Conservation (phyloP, 345 rosid species). For the Cochlearia excelsa region DNA sequence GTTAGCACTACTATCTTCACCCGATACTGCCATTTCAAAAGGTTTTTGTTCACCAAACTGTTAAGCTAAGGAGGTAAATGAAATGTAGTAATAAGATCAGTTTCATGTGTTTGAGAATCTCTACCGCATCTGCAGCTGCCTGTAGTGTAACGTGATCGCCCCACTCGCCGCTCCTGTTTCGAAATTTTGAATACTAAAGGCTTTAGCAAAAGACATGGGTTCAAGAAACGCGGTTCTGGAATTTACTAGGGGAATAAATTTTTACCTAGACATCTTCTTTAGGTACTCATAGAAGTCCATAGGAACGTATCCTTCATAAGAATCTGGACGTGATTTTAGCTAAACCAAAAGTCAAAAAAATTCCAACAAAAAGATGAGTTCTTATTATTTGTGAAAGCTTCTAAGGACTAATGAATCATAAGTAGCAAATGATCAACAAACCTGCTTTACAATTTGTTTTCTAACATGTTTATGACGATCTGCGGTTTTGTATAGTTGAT, state of each 20-base stretch:
- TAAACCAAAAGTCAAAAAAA: constrained; percentile 24
- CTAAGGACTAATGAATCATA: neutral
- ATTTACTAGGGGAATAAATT: constrained; percentile 3
- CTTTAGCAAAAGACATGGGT: neutral
- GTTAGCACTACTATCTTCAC: constrained; percentile 72
- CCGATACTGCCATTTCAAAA: constrained; percentile 47
- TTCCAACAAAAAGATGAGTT: constrained; percentile 3
- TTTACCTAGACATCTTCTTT: constrained; percentile 67
- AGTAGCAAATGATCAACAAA: constrained; percentile 25
- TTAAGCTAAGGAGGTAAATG: neutral
- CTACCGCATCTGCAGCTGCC: constrained; percentile 76
- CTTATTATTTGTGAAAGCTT: constrained; percentile 11
- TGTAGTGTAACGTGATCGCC: constrained; percentile 54
- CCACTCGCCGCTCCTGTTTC: constrained; percentile 61
- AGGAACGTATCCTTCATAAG: constrained; percentile 75
- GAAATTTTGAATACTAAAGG: neutral
- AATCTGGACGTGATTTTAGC: constrained; percentile 63
- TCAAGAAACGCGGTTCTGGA: constrained; percentile 2
- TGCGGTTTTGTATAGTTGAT: constrained; percentile 58
- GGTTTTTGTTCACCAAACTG: constrained; percentile 3
- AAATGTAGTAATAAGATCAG: neutral
- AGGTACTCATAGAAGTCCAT: constrained; percentile 73
- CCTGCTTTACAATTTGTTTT: constrained; percentile 61
- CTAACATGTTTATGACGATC: constrained; percentile 63
- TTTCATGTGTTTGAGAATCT: constrained; percentile 2